Evolutionary conservation across 176 grass and related monocot species (phyloP).

Genomic region (Oropetium thomaeum): DNA sequence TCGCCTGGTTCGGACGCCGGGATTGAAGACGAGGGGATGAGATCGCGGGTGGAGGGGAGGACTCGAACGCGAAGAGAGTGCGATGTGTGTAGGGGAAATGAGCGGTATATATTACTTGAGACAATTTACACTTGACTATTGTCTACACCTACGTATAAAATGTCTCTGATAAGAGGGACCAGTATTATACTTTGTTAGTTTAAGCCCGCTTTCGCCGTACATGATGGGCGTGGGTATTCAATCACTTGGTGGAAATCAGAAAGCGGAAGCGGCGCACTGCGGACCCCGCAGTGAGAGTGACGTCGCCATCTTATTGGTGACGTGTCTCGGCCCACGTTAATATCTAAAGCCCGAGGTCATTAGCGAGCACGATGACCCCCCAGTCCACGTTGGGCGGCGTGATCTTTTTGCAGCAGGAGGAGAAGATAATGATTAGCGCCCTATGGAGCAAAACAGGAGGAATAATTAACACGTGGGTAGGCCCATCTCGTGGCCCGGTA

Average conservation of each 20-base stretch:
- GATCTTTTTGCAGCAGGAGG: neutral
- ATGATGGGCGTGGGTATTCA: neutral
- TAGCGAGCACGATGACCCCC: neutral
- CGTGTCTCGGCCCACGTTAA: slow-evolving; percentile 16
- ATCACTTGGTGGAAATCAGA: neutral
- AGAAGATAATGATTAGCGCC: slow-evolving; percentile 23
- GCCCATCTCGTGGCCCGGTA: neutral
- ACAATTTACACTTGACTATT: neutral
- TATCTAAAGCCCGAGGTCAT: neutral
- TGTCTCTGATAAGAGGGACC: too few species aligned
- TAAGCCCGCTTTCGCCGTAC: too few species aligned
- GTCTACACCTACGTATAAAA: neutral
- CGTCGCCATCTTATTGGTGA: slow-evolving; percentile 18
- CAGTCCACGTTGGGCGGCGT: neutral
- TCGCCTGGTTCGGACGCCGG: slow-evolving; percentile 3
- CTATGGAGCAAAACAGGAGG: neutral
- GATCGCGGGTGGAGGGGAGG: slow-evolving; percentile 30
- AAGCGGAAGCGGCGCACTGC: neutral
- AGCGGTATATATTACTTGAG: neutral
- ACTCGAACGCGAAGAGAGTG: neutral
- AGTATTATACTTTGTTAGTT: too few species aligned
- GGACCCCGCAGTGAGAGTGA: slow-evolving; percentile 15
- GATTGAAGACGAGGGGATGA: slow-evolving; percentile 10
- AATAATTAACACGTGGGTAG: slow-evolving; percentile 19
- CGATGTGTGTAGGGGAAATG: neutral